A percentile compares a stretch with the other conserved stretches of the same genome.
Conservation (phyloP, 2,329 filamentous ascomycete species). For the Penicillium sp. region DNA sequence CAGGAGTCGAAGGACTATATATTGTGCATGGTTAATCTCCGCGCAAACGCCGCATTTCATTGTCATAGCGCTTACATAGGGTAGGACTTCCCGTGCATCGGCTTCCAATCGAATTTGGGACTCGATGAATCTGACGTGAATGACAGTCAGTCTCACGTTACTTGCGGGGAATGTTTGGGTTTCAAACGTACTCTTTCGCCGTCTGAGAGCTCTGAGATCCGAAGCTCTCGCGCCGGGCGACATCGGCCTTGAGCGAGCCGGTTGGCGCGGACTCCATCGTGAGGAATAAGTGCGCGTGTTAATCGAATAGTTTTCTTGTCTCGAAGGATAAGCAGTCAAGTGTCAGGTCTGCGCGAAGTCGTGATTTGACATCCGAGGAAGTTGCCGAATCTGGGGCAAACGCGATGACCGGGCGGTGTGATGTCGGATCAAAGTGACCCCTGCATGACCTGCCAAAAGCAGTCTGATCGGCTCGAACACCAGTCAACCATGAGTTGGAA, state of each 20-base stretch:
- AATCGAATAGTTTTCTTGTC: neutral
- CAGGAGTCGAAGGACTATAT: constrained; percentile 86
- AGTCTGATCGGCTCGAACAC: neutral
- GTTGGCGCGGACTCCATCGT: constrained; percentile 26
- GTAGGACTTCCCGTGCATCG: constrained; percentile 90
- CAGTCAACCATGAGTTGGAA: neutral
- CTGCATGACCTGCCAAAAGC: neutral
- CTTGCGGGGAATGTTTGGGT: neutral
- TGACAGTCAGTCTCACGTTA: constrained; percentile 5
- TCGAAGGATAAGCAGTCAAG: neutral
- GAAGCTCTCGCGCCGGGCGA: constrained; percentile 40
- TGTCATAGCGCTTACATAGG: constrained; percentile 67
- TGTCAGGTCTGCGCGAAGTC: neutral
- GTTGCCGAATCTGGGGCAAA: constrained; percentile 7
- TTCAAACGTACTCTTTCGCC: constrained; percentile 63
- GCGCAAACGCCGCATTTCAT: neutral
- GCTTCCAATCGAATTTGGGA: constrained; percentile 88
- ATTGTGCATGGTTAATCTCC: constrained; percentile 2
- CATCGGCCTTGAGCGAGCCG: constrained; percentile 14
- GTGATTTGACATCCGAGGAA: neutral
- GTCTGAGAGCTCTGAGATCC: constrained; percentile 67
- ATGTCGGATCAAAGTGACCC: constrained; percentile 5
- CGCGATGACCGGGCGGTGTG: constrained; percentile 18
- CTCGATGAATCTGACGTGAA: constrained; percentile 70
- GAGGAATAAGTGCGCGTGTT: neutral